Evolutionary conservation across 768 basidiomycete genomes (phyloP), one percentile per base, ranked within the genome.

Genomic region (Nevesoporus exiguus): DNA sequence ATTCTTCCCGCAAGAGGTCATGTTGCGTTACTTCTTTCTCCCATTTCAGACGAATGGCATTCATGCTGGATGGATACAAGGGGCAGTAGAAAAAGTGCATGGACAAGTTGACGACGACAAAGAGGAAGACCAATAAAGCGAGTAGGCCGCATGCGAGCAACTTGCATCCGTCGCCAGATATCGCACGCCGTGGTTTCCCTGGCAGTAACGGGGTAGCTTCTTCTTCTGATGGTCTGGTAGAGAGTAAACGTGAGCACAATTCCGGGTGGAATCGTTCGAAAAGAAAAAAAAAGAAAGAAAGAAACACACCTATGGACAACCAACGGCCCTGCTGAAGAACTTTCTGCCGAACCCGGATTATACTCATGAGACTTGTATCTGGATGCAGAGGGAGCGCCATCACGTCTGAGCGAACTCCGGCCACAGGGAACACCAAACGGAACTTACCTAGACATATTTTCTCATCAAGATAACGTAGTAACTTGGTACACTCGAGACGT

Each of bases 61-160:
- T 6, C 61, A 54, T 63, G 3, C 43, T 25, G 14, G 9, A 49
- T 3, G 61, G 57, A 21, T 56, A 63, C 21, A 56, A 13, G 1
- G 61, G 57, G 21, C 57, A 62, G 39, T 46, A 37, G 15, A 0
- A 2, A 27, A 59, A 47, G 40, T 62, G 61, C 36, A 54, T 8
- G 42, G 0, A 17, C 25, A 57, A 21, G 42, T 9, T 52, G 41
- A 3, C 34, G 21, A 11, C 1, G 27, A 37, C 3, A 14, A 62
- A 45, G 25, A 40, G 3, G 8, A 41, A 2, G 17, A 9, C 42
- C 2, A 36, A 1, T 3, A 24, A 27, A 0, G 2, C 31, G 31
- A 43, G 7, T 0, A 52, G 9, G 25, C 30, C 1, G 3, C 1
- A 47, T 8, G 24, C 0, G 19, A 48, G 22, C 11, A 21, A 13